A percentile compares a stretch with the other conserved stretches of the same genome.
Conservation (phyloP, 768 basidiomycete species). For the Suillus americanus region DNA sequence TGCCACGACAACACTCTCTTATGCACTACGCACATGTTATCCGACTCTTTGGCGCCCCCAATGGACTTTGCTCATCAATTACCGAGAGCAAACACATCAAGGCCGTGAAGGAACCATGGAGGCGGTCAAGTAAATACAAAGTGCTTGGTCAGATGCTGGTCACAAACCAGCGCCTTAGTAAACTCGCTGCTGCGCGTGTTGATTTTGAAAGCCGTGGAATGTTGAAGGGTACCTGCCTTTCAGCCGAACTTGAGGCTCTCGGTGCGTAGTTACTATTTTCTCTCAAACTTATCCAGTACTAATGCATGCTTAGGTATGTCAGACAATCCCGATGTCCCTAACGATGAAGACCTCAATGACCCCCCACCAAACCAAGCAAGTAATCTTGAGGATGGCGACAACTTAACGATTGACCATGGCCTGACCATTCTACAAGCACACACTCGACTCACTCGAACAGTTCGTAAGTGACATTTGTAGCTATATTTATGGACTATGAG, state of each 20-base stretch:
- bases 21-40: constrained; percentile 23
- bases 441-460: not conserved
- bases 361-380: not conserved
- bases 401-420: not conserved
- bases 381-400: not conserved
- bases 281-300: not conserved
- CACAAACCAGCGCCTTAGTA: constrained; percentile 25
- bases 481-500: not conserved
- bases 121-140: constrained; percentile 7
- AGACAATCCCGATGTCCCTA: not conserved
- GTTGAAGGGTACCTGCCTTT: constrained; percentile 11
- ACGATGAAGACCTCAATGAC: not conserved
- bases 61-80: constrained; percentile 26
- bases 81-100: constrained; percentile 19
- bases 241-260: not conserved
- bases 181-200: constrained; percentile 2
- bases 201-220: constrained; percentile 14
- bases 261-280: not conserved
- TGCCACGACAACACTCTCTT: constrained; percentile 21
- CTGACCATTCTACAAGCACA: not conserved
- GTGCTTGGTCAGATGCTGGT: constrained; percentile 17
- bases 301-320: not conserved
- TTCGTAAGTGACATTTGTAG: not conserved
- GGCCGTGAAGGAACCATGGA: constrained; percentile 29
- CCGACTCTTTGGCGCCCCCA: constrained; percentile 25